Base-by-base conservation (phyloP, 306 rosid species). In the Mimosa pudica region DNA sequence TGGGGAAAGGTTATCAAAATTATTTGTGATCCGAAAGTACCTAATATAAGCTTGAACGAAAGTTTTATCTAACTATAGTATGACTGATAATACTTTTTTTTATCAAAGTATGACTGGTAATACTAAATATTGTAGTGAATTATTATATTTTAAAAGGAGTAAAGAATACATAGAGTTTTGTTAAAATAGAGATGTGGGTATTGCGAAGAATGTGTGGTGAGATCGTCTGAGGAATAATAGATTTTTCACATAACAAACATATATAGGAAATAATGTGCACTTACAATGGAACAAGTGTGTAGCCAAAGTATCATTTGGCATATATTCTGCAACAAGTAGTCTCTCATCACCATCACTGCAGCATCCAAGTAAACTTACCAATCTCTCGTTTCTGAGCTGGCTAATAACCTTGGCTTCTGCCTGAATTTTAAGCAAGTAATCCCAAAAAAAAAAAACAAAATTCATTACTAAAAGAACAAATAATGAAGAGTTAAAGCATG, bases 281-380 rank as follows among this genome's bases (percentile, higher is more conserved):
- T 89, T 88, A 95, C 98, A 95, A 73, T 95, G 99, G 63, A 95
- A 95, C 78, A 93, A 91, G 90, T 95, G 98, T 70, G 93, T 95
- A 16, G 99, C 99, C 86, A 95, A 82, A 32, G 97, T 95, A 75
- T 95, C 99, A 16, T 90, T 93, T 78, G 96, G 86, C 97, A 95
- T 90, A 71, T 81, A 93, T 76, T 95, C 97, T 18, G 98, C 91
- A 83, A 95, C 96, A 75, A 93, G 98, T 77, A 95, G 75, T 89
- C 99, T 91, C 84, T 95, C 98, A 5, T 95, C 98, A 60, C 94
- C 97, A 44, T 93, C 97, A 42, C 80, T 84, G 89, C 98, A 93
- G 80, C 96, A 95, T 41, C 99, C 99, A 82, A 95, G 90, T 80
- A 95, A 90, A 88, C 93, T 95, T 81, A 83, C 88, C 89, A 95